Conservation (phyloP, 1,284 basidiomycete species). For the Heterobasidion parviporum region DNA sequence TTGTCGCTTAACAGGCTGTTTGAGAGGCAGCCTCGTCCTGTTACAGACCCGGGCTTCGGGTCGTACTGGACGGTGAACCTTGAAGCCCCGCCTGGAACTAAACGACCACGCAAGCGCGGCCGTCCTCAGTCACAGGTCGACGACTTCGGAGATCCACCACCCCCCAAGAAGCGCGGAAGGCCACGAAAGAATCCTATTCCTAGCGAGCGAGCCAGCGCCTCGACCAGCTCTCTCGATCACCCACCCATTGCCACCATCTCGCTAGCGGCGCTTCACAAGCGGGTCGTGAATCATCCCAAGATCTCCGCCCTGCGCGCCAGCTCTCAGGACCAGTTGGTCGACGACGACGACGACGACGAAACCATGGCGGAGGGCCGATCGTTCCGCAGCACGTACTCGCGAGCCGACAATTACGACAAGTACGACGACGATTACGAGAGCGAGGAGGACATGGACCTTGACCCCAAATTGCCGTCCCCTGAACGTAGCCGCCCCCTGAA, state of each 20-base stretch:
- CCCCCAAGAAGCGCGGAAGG: constrained; percentile 36
- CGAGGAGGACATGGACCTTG: constrained; percentile 45
- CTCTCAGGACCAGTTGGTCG: constrained; percentile 16
- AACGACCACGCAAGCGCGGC: constrained; percentile 74
- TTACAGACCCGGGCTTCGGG: constrained; percentile 74
- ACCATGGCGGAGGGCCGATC: background rate
- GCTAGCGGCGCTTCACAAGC: constrained; percentile 2
- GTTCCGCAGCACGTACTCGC: constrained; percentile 1
- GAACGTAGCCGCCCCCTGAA: constrained; percentile 3
- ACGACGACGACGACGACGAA: constrained; percentile 19
- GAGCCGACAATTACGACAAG: constrained; percentile 23
- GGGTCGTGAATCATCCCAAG: background rate
- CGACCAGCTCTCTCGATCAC: constrained; percentile 5
- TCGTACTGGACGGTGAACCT: constrained; percentile 82
- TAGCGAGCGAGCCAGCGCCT: background rate
- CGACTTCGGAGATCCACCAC: constrained; percentile 17
- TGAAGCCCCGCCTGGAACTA: constrained; percentile 69
- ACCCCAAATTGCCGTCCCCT: background rate
- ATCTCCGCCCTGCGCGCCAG: constrained; percentile 16
- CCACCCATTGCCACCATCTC: constrained; percentile 18
- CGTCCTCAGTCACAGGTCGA: constrained; percentile 40
- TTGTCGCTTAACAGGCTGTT: constrained; percentile 72
- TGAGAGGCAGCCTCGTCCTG: constrained; percentile 69
- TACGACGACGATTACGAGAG: constrained; percentile 43
- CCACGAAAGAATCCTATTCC: constrained; percentile 29